Percentiles rank a stretch among this genome's conserved stretches.
Conservation (phyloP, 208 protist genomes). For the Zelonia costaricensis region DNA sequence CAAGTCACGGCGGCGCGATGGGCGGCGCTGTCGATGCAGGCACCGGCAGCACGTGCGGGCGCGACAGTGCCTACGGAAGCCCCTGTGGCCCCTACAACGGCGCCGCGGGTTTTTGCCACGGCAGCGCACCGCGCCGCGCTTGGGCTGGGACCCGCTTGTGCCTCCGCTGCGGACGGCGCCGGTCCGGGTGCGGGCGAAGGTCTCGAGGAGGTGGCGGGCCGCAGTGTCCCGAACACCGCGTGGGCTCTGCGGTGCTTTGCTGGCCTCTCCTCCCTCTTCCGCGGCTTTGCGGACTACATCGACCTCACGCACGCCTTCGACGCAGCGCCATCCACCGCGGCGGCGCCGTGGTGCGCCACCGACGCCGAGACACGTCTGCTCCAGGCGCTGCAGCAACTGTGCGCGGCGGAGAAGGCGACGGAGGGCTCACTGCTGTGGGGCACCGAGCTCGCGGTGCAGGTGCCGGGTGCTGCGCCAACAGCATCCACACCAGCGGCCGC, state of each 20-base stretch:
- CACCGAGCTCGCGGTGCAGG: too few relatives aligned
- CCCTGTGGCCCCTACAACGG: too few relatives aligned
- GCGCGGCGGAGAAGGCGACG: not conserved
- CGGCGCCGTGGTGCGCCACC: not conserved
- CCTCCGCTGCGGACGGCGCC: too few relatives aligned
- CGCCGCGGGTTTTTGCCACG: conserved; percentile 10
- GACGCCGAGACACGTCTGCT: not conserved
- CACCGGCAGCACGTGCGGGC: too few relatives aligned
- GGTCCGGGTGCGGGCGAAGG: too few relatives aligned
- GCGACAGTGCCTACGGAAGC: not conserved
- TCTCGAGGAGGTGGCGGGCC: too few relatives aligned
- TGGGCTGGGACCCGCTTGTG: not conserved
- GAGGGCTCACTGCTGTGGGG: not conserved
- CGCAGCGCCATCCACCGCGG: not conserved
- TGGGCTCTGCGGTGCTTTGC: conserved; percentile 31
- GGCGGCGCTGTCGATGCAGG: not conserved
- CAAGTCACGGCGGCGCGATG: conserved; percentile 24
- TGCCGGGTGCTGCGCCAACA: too few relatives aligned
- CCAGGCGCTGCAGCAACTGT: not conserved
- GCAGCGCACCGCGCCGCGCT: conserved; percentile 8
- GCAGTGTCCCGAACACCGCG: conserved; percentile 10
- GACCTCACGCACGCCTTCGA: conserved; percentile 6
- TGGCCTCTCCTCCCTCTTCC: conserved; percentile 18
- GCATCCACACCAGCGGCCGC: not conserved
- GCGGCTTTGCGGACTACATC: conserved; percentile 22